Conservation (phyloP, 2,329 filamentous ascomycete species). For the Pseudocercospora macadamiae region DNA sequence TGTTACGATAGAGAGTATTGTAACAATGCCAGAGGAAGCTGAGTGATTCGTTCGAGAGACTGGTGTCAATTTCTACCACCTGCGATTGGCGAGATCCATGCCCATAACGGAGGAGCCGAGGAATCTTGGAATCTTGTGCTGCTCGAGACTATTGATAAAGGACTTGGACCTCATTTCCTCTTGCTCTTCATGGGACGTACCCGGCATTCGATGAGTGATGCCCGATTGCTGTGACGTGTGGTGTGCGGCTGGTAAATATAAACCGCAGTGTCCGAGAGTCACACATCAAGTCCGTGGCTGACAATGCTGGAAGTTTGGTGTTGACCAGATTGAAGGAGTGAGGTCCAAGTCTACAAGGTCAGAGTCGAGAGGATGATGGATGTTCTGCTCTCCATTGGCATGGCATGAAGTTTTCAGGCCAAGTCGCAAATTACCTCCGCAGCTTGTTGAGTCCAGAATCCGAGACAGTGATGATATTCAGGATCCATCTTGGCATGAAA, state of each 20-base stretch:
- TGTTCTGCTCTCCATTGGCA: slow-evolving; percentile 15
- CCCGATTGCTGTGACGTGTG: slow-evolving; percentile 54
- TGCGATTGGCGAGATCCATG: slow-evolving; percentile 34
- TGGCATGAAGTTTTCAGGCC: neutral
- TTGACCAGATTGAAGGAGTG: slow-evolving; percentile 38
- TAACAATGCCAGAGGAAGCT: slow-evolving; percentile 31
- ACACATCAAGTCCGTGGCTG: slow-evolving; percentile 28
- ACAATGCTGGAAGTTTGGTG: slow-evolving; percentile 25
- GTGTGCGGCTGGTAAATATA: slow-evolving; percentile 60
- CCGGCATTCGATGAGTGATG: slow-evolving; percentile 55
- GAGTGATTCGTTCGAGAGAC: slow-evolving; percentile 30
- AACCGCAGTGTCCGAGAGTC: slow-evolving; percentile 55
- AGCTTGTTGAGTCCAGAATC: neutral
- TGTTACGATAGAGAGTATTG: slow-evolving; percentile 29
- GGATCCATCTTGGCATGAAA: neutral
- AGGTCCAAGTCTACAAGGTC: slow-evolving; percentile 33
- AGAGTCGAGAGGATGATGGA: slow-evolving; percentile 32
- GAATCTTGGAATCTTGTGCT: slow-evolving; percentile 28
- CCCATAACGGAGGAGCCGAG: slow-evolving; percentile 36
- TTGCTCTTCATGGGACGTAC: slow-evolving; percentile 61
- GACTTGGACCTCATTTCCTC: slow-evolving; percentile 42
- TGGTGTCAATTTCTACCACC: slow-evolving; percentile 34
- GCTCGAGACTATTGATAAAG: slow-evolving; percentile 44
- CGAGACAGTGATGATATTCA: neutral
- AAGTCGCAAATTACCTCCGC: neutral